Evolutionary conservation across 2,329 filamentous ascomycete species (phyloP), one percentile per base, ranked within the genome.

Genomic region (Fusarium compactum): DNA sequence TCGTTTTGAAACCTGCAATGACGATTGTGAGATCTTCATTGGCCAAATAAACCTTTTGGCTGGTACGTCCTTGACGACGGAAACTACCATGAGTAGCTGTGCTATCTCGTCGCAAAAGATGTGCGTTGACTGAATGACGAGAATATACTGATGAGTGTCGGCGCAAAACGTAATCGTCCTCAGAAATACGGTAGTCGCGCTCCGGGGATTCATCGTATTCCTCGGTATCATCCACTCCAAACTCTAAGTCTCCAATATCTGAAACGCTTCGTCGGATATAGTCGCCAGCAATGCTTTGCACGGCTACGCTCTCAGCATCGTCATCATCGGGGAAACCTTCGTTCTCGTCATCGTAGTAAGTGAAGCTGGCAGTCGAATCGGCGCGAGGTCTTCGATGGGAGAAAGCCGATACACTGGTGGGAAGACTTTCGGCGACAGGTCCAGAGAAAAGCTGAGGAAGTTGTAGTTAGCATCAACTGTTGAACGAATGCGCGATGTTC

Each of bases 11-110:
- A 0, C 96, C 96, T 25, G 95, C 94, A 76, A 98, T 90, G 29
- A 95, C 95, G 74, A 98, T 94, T 2, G 94, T 98, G 69, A 99
- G 84, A 79, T 99, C 96, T 80, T 99, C 96, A 44, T 93, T 97
- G 62, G 90, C 85, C 81, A 99, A 94, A 80, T 98, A 96, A 25
- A 98, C 87, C 82, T 98, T 98, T 80, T 99, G 96, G 75, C 87
- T 97, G 29, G 87, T 85, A 61, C 92, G 89, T 44, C 89, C 88
- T 14, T 87, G 88, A 43, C 83, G 84, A 52, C 86, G 88, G 67
- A 86, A 85, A 75, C 92, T 93, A 30, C 84, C 86, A 68, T 90
- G 87, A 15, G 93, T 96, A 55, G 87, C 87, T 29, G 84, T 85
- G 71, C 92, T 97, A 65, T 91, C 89, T 64, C 88, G 89, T 67